These are phyloP conservation scores for Candida sojae DNA, from an alignment of 1,139 yeast species.

Conservation along the genomic window DNA sequence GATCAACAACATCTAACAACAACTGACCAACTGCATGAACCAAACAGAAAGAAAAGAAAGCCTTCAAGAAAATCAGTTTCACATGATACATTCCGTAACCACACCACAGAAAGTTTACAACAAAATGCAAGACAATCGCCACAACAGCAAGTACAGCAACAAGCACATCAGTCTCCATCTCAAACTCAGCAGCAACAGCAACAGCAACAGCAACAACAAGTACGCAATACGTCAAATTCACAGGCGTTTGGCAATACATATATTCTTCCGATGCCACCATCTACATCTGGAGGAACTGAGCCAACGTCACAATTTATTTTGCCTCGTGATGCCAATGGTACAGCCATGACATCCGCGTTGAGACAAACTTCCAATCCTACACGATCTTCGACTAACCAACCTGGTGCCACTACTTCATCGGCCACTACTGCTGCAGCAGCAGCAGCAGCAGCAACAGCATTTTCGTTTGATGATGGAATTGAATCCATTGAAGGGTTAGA, in stretches of 20 bases:
- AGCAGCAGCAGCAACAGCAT: conserved; percentile 8
- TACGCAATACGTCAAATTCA: conserved; percentile 3
- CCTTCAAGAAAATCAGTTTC: not conserved
- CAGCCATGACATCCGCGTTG: conserved; percentile 14
- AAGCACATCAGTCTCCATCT: conserved; percentile 3
- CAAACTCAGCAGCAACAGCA: conserved; percentile 6
- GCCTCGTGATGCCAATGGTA: conserved; percentile 12
- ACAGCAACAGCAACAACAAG: conserved; percentile 8
- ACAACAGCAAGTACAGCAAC: conserved; percentile 1
- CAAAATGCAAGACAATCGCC: conserved; percentile 1
- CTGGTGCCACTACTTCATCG: not conserved
- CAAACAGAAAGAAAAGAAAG: conserved; percentile 4
- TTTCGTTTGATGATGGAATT: conserved; percentile 14
- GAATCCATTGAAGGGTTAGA: conserved; percentile 14
- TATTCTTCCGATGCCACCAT: conserved; percentile 21
- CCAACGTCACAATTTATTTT: conserved; percentile 14
- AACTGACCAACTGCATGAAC: conserved; percentile 1
- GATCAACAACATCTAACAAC: conserved; percentile 2
- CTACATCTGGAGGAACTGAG: conserved; percentile 14
- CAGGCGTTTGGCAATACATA: conserved; percentile 11
- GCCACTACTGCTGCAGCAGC: conserved; percentile 5
- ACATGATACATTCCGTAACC: not conserved
- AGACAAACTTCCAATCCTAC: conserved; percentile 12
- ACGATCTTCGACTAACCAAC: conserved; percentile 1
- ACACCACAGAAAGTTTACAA: conserved; percentile 6